Evolutionary conservation across 345 rosid species (phyloP), one percentile per base, ranked within the genome.

Genomic region (Alliaria petiolata): DNA sequence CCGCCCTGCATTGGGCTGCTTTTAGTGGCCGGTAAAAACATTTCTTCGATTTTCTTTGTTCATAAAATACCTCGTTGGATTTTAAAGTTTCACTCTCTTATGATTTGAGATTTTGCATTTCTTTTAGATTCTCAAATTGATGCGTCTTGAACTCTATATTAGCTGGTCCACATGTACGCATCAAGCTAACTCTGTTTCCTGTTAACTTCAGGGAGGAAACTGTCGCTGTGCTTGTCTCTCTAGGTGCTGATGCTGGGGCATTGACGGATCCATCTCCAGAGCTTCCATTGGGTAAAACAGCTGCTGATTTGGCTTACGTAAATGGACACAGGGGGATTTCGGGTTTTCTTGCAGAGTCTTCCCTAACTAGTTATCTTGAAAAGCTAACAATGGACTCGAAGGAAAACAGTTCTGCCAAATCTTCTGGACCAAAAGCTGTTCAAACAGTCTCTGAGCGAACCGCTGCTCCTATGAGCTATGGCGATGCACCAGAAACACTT

Each of bases 1-100:
- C 98, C 45, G 95, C 96, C 4, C 93, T 92, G 76, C 98, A 92
- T 39, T 93, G 98, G 98, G 97, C 98, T 68, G 98, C 98, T 43
- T 90, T 68, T 67, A 83, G 80, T 75, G 96, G 98, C 84, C 89
- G 98, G 98, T 77, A 76, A 78, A 84, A 9, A 56, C 65, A 31
- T 38, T 49, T 40, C 38, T 16, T 20, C 20, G 3, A 12, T 64
- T 16, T 55, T 6, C n/a, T 6, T 35, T 66, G 25, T 39, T 28
- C 42, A 53, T 12, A 40, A 36, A n/a, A 20, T 52, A 43, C 65
- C 2, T 57, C 16, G 2, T 44, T 54, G 49, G 22, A 7, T n/a
- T n/a, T n/a, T n/a, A n/a, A n/a, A n/a, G n/a, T n/a, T n/a, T n/a
- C n/a, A n/a, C 49, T 0, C 4, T 42, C n/a, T 35, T 70, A 15